Evolutionary conservation across 371 early-diverging fungal species (phyloP).

Genomic region (Saksenaea oblongispora): DNA sequence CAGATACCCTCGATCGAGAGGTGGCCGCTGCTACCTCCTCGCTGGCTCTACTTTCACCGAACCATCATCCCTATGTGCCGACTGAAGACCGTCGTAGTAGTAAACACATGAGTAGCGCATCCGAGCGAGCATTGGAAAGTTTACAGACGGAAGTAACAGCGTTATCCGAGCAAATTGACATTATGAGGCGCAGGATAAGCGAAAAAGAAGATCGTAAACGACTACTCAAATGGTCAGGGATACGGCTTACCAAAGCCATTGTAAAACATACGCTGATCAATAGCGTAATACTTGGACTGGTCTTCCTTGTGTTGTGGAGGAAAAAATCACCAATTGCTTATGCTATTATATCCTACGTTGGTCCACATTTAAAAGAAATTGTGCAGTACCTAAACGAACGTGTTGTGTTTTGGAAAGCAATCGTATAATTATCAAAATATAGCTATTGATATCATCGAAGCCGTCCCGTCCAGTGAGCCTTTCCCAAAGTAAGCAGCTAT

Average conservation of each 20-base stretch:
- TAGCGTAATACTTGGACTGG: slow-evolving; percentile 29
- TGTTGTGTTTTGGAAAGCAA: slow-evolving; percentile 42
- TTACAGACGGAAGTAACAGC: slow-evolving; percentile 54
- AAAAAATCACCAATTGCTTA: slow-evolving; percentile 43
- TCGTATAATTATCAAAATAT: slow-evolving; percentile 20
- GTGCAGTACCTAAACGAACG: slow-evolving; percentile 18
- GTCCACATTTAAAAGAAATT: slow-evolving; percentile 27
- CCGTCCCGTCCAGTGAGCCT: too few species aligned
- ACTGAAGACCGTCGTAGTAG: slow-evolving; percentile 2
- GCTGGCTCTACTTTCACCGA: slow-evolving; percentile 21
- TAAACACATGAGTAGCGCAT: slow-evolving; percentile 3
- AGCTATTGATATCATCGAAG: too few species aligned
- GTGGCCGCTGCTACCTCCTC: slow-evolving; percentile 40
- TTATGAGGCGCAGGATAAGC: slow-evolving; percentile 24
- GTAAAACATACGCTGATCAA: slow-evolving; percentile 39
- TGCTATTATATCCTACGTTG: slow-evolving; percentile 27
- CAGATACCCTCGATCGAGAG: slow-evolving; percentile 45
- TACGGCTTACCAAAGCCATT: slow-evolving; percentile 20
- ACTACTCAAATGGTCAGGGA: slow-evolving; percentile 23
- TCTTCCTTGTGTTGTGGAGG: slow-evolving; percentile 33
- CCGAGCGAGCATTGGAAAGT: slow-evolving; percentile 44
- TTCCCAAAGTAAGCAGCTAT: too few species aligned
- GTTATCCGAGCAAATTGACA: slow-evolving; percentile 50
- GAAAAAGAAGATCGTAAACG: slow-evolving; percentile 26
- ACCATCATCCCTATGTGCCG: slow-evolving; percentile 23